These are phyloP conservation scores for Rhododendron griersonianum DNA, from an alignment of 148 eudicot genomes.

Conservation along the genomic window DNA sequence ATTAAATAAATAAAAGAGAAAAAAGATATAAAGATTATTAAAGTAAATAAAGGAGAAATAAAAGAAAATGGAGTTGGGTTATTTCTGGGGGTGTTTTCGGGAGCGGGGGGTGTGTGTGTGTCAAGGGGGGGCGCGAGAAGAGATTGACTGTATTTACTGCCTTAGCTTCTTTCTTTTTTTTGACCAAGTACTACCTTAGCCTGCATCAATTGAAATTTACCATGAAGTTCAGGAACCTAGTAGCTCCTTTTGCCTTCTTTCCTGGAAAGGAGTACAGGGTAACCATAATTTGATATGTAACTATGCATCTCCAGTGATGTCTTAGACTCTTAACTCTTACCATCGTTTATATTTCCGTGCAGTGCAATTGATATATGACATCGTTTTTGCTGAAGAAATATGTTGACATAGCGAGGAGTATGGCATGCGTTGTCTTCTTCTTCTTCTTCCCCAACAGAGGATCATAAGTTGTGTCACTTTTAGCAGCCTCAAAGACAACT, in stretches of 20 bases:
- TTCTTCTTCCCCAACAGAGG: not conserved
- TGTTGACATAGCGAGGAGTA: constrained; percentile 21
- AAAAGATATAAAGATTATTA: no score
- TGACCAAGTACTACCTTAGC: constrained; percentile 56
- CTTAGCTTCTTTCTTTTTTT: constrained; percentile 2
- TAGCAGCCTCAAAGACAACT: not conserved
- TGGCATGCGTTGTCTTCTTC: not conserved
- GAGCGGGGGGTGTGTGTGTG: no score
- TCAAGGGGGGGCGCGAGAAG: no score
- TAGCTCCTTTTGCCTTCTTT: not conserved
- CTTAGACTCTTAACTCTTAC: not conserved
- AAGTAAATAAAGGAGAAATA: no score
- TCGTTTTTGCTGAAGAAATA: constrained; percentile 60
- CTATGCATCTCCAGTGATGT: not conserved
- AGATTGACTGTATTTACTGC: not conserved
- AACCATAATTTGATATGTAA: no score
- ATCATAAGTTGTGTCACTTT: not conserved
- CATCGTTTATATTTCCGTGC: constrained; percentile 25
- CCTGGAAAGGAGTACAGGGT: not conserved
- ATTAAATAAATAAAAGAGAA: no score
- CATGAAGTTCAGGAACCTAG: constrained; percentile 7
- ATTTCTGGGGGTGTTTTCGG: no score
- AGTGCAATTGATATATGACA: constrained; percentile 59
- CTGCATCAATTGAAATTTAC: not conserved
- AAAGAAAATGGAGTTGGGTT: no score